Evolutionary conservation across 148 eudicot species (phyloP), one percentile per base, ranked within the genome.

Genomic region (Dianthus caryophyllus): DNA sequence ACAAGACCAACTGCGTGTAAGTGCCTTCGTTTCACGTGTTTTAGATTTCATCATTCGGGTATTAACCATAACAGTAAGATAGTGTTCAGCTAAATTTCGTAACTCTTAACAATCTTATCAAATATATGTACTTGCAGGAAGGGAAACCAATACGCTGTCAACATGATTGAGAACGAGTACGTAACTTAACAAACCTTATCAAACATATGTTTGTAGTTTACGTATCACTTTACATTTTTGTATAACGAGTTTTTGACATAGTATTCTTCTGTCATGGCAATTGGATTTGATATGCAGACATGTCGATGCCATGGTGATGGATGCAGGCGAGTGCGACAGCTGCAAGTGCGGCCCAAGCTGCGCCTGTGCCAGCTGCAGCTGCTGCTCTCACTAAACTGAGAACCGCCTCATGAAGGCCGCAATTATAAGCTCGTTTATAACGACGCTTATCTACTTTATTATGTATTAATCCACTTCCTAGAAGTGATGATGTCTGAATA

Each of bases 311-410:
- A 27, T 76, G n/a, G 61, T 78, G 29, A 71, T 85, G 83, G 83
- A 76, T 13, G 81, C 75, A 38, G 75, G 82, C 20, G 88, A 81
- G 77, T 61, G 81, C 47, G 86, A 75, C 8, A 85, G 83, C 54
- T 88, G 95, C 88, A 85, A 76, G 78, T 88, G 95, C 66, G 90
- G 90, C 26, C 2, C 76, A 12, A 64, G 76, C 84, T 88, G 96
- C 69, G 24, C 81, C 47, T 88, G 95, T 77, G 61, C 68, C 54
- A 64, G 53, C 78, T 85, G 90, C 88, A 58, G 69, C 4, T 88
- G 96, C 55, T 83, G 84, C 65, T n/a, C n/a, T n/a, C n/a, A n/a
- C n/a, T n/a, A n/a, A 64, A 70, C 29, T 70, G 44, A 70, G 13
- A 46, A 29, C 21, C 17, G 61, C 5, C 18, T 24, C 21, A 29